A percentile compares a stretch with the other conserved stretches of the same genome.
Conservation (phyloP, 768 basidiomycete species). For the Amylocystis lapponica region DNA sequence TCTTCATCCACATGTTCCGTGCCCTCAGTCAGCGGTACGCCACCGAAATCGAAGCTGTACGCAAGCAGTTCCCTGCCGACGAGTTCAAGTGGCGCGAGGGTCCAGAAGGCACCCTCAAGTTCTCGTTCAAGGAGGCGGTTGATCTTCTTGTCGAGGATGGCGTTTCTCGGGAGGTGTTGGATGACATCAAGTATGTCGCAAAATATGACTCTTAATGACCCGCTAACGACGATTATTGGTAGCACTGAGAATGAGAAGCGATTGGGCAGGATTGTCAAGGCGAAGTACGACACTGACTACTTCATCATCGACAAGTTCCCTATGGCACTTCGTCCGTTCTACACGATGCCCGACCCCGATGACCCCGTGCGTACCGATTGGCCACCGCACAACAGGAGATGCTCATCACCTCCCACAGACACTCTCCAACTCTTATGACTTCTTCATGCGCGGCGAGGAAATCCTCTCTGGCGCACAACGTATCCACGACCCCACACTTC, state of each 20-base stretch:
- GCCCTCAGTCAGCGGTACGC: constrained; percentile 71
- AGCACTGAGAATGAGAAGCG: constrained; percentile 96
- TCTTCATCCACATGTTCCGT: constrained; percentile 84
- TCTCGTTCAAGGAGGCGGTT: constrained; percentile 85
- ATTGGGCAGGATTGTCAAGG: constrained; percentile 83
- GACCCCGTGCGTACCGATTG: constrained; percentile 60
- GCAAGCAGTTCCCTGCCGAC: constrained; percentile 89
- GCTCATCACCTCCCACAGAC: constrained; percentile 40
- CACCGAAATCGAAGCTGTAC: constrained; percentile 77
- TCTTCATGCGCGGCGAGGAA: constrained; percentile 99
- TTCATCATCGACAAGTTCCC: constrained; percentile 99
- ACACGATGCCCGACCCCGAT: constrained; percentile 96
- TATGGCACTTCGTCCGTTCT: constrained; percentile 91
- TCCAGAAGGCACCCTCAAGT: constrained; percentile 78
- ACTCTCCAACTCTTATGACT: constrained; percentile 97
- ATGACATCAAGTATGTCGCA: constrained; percentile 78
- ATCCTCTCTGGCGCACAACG: constrained; percentile 98
- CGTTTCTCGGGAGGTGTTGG: constrained; percentile 66
- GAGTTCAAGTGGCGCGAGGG: constrained; percentile 94
- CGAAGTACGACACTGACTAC: constrained; percentile 96
- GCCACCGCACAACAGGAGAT: neutral
- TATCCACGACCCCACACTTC: constrained; percentile 83
- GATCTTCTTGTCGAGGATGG: constrained; percentile 85
- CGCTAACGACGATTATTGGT: neutral
- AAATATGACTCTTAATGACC: neutral